These are phyloP conservation scores for Colletotrichum sansevieriae DNA, from an alignment of 2,329 filamentous ascomycete genomes.

Conservation along the genomic window DNA sequence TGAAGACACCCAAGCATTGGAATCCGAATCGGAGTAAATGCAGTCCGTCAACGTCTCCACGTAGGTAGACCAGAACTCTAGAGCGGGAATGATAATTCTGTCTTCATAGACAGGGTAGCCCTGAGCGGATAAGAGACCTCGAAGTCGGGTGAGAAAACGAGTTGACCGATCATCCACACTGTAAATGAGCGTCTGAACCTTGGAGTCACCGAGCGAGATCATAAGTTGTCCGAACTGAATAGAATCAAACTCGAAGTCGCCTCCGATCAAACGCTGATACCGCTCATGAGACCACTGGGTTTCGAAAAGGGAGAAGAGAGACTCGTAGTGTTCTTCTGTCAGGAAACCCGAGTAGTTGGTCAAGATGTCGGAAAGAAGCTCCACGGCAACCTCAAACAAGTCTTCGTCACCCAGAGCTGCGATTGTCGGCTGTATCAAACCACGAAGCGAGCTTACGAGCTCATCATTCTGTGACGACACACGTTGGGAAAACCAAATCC, in stretches of 20 bases:
- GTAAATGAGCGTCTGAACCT: conserved; percentile 70
- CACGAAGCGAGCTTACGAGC: conserved; percentile 70
- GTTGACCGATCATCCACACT: conserved; percentile 63
- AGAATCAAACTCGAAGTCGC: conserved; percentile 73
- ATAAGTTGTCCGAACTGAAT: conserved; percentile 76
- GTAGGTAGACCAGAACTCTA: conserved; percentile 87
- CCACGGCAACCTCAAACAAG: conserved; percentile 71
- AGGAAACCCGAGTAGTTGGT: conserved; percentile 75
- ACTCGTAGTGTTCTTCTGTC: conserved; percentile 67
- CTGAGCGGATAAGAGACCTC: conserved; percentile 73
- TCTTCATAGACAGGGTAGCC: conserved; percentile 80
- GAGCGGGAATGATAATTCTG: conserved; percentile 77
- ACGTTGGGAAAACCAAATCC: conserved; percentile 80
- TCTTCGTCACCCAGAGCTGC: conserved; percentile 70
- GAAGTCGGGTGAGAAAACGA: conserved; percentile 69
- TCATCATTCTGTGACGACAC: conserved; percentile 69
- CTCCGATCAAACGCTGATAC: conserved; percentile 67
- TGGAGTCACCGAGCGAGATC: conserved; percentile 77
- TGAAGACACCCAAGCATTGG: conserved; percentile 67
- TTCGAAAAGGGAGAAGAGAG: conserved; percentile 70
- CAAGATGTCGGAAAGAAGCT: conserved; percentile 75
- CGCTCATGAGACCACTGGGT: conserved; percentile 70
- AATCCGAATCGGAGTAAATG: conserved; percentile 61
- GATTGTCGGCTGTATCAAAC: conserved; percentile 71
- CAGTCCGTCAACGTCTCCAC: conserved; percentile 76